Evolutionary conservation across 2,329 filamentous ascomycete species (phyloP).

Genomic region (Myriosclerotinia scirpicola): DNA sequence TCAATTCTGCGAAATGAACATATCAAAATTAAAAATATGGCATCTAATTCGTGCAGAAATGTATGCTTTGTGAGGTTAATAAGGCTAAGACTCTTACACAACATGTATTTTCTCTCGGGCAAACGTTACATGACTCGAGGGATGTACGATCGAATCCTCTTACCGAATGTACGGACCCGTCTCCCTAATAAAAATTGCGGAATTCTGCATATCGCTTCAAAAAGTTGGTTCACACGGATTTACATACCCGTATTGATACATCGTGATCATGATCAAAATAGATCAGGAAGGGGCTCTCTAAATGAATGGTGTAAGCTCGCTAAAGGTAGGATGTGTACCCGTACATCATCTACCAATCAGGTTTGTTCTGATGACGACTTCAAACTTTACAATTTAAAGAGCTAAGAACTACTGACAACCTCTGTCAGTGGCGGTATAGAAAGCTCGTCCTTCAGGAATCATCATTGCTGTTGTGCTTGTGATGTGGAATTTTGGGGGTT

Average conservation of each 20-base stretch:
- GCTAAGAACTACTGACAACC: no score
- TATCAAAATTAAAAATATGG: background rate
- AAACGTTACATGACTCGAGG: slow-evolving; percentile 1
- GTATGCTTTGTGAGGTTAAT: no score
- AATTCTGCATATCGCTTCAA: background rate
- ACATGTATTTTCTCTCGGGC: background rate
- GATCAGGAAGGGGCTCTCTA: background rate
- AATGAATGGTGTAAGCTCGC: slow-evolving; percentile 7
- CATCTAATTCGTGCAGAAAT: no score
- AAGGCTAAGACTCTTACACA: background rate
- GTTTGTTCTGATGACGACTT: no score
- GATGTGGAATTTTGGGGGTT: no score
- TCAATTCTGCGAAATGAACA: no score
- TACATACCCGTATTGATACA: background rate
- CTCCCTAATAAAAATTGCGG: background rate
- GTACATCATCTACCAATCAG: no score
- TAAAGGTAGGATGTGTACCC: background rate
- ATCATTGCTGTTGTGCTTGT: no score
- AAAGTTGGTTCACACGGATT: background rate
- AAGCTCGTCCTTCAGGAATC: no score
- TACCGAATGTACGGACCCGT: slow-evolving; percentile 11
- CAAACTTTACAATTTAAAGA: no score
- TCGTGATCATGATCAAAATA: background rate
- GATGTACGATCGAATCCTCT: background rate
- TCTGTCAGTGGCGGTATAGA: no score